Conservation (phyloP, 768 basidiomycete genomes). For the Tephrocybe sp. region DNA sequence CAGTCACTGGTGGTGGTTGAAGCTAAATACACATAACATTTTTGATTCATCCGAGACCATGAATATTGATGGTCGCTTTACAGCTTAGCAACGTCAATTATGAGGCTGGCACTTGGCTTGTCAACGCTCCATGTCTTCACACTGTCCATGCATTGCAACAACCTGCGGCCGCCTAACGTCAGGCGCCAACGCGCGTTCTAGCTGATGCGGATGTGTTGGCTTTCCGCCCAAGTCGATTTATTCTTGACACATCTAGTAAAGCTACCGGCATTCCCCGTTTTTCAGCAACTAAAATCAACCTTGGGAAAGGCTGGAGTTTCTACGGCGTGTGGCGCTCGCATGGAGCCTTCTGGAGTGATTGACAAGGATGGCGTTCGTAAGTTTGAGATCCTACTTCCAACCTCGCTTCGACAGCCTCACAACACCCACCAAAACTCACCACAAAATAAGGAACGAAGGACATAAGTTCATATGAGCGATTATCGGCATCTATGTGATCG, state of each 20-base stretch:
- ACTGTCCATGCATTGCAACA: background rate
- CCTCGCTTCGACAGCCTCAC: no score
- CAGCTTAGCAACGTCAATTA: conserved; percentile 11
- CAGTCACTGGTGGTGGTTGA: background rate
- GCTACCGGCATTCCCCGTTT: background rate
- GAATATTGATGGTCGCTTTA: conserved; percentile 14
- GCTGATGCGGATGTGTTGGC: background rate
- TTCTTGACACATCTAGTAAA: background rate
- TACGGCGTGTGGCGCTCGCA: background rate
- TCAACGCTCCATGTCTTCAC: conserved; percentile 2
- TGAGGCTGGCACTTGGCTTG: background rate
- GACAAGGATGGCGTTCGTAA: background rate
- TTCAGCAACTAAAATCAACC: background rate
- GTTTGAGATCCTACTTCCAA: background rate
- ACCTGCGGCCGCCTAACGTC: conserved; percentile 11
- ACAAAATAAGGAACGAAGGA: no score
- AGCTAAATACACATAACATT: background rate
- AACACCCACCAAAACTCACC: no score
- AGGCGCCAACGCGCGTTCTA: background rate
- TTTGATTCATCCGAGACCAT: background rate
- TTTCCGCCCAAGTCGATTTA: background rate
- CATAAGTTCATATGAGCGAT: no score
- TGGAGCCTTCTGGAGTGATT: background rate
- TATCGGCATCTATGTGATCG: no score
- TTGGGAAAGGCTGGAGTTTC: background rate